phyloP scores from a whole-genome alignment of 108 stramenopile genomes.

The Cyclotella atomus region DNA sequence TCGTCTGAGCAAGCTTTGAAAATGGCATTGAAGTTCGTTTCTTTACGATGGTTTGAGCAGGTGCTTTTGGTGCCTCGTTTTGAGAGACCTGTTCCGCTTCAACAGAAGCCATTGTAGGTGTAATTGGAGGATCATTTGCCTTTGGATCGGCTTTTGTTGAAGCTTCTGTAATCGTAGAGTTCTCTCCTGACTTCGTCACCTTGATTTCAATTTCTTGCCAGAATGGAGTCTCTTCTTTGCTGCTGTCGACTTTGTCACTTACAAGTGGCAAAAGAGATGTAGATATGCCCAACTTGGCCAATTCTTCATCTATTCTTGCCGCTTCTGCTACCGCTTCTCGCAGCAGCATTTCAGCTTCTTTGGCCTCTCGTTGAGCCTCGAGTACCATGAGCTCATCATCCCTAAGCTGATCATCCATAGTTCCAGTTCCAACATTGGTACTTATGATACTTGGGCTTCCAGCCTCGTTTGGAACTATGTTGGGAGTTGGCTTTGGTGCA shows the following conservation, averaged over 20 bases:
- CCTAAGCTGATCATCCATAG: neutral
- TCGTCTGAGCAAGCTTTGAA: too few species aligned
- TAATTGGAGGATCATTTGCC: neutral
- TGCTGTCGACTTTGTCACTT: neutral
- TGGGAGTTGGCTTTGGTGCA: too few species aligned
- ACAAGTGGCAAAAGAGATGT: neutral
- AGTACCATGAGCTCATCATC: neutral
- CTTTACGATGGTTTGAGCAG: too few species aligned
- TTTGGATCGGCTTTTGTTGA: neutral
- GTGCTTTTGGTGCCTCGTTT: too few species aligned
- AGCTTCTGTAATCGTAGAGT: neutral
- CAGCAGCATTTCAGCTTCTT: neutral
- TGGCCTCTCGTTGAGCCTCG: neutral
- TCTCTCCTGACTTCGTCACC: neutral
- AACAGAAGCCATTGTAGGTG: too few species aligned
- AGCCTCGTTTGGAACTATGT: too few species aligned
- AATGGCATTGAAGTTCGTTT: too few species aligned
- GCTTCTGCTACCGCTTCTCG: conserved; percentile 2
- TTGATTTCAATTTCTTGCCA: neutral
- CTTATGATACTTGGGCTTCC: too few species aligned
- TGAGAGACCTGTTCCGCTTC: too few species aligned
- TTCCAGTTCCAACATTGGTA: neutral
- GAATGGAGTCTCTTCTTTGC: neutral
- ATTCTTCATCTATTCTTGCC: neutral
- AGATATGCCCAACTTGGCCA: neutral